A percentile compares a stretch with the other conserved stretches of the same genome.
These are phyloP conservation scores for Aspergillus flavus DNA, from an alignment of 2,329 filamentous ascomycete genomes.

Conservation along the genomic window DNA sequence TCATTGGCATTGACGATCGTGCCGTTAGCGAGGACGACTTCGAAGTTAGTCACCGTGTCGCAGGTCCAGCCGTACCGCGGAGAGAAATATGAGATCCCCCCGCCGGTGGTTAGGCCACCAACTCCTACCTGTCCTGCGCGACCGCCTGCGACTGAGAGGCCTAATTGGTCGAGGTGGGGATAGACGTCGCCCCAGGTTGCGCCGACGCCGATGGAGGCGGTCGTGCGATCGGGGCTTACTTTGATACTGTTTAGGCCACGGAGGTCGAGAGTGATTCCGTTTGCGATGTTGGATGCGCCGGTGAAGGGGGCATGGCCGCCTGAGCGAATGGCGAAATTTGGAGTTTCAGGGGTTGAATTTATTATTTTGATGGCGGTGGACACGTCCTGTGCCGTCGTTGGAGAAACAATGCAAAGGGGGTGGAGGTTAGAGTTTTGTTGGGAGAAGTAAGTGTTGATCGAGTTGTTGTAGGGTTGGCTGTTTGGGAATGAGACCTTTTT, in stretches of 20 bases:
- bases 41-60: slow-evolving; percentile 49
- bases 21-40: slow-evolving; percentile 51
- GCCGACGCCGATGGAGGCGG: slow-evolving; percentile 11
- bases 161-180: slow-evolving; percentile 16
- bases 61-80: slow-evolving; percentile 18
- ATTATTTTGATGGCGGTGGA: slow-evolving; percentile 14
- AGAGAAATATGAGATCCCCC: slow-evolving; percentile 23
- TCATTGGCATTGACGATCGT: slow-evolving; percentile 45
- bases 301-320: neutral
- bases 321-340: neutral
- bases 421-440: slow-evolving; percentile 16
- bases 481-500: slow-evolving; percentile 11
- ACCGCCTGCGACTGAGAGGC: slow-evolving; percentile 26
- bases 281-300: neutral
- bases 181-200: slow-evolving; percentile 21
- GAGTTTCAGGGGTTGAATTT: neutral
- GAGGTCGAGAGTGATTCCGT: neutral
- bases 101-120: slow-evolving; percentile 24
- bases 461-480: slow-evolving; percentile 8
- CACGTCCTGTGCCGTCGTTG: slow-evolving; percentile 22
- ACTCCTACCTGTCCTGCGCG: slow-evolving; percentile 29
- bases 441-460: slow-evolving; percentile 16
- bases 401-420: slow-evolving; percentile 25
- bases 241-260: neutral
- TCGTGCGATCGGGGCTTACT: neutral